These are phyloP conservation scores for Musa troglodytarum DNA, from an alignment of 176 grass and related monocot species.

Conservation along the genomic window DNA sequence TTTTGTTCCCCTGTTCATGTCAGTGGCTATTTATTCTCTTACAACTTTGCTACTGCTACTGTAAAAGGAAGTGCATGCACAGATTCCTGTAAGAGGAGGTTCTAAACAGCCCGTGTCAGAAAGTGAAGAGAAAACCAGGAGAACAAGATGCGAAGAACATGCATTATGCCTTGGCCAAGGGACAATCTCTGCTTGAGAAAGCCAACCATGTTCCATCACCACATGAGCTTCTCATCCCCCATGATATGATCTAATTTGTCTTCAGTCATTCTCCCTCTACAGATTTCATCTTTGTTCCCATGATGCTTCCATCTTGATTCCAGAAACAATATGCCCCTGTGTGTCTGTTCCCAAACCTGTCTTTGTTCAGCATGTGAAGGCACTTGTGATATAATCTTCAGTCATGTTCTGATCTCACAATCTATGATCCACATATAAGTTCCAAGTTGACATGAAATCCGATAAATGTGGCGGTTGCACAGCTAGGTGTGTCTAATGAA, in stretches of 20 bases:
- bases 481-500: too few relatives aligned
- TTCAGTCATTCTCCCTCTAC: not conserved
- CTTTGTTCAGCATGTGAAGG: too few relatives aligned
- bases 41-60: not conserved
- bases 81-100: slow-evolving; percentile 31
- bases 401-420: too few relatives aligned
- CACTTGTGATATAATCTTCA: too few relatives aligned
- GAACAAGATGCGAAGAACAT: slow-evolving; percentile 85
- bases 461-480: too few relatives aligned
- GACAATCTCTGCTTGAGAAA: slow-evolving; percentile 22
- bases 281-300: not conserved
- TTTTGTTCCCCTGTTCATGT: not conserved
- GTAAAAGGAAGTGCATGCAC: not conserved
- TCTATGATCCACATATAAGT: too few relatives aligned
- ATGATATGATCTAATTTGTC: not conserved
- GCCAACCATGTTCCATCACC: slow-evolving; percentile 18
- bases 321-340: not conserved
- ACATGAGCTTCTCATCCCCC: not conserved
- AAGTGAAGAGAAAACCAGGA: slow-evolving; percentile 29
- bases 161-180: slow-evolving; percentile 58
- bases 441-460: too few relatives aligned
- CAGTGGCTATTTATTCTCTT: slow-evolving; percentile 4
- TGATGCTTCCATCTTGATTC: not conserved
- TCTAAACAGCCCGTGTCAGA: slow-evolving; percentile 48
- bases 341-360: not conserved